These are phyloP conservation scores for Xylaria digitata DNA, from an alignment of 2,329 filamentous ascomycete genomes.

Conservation along the genomic window DNA sequence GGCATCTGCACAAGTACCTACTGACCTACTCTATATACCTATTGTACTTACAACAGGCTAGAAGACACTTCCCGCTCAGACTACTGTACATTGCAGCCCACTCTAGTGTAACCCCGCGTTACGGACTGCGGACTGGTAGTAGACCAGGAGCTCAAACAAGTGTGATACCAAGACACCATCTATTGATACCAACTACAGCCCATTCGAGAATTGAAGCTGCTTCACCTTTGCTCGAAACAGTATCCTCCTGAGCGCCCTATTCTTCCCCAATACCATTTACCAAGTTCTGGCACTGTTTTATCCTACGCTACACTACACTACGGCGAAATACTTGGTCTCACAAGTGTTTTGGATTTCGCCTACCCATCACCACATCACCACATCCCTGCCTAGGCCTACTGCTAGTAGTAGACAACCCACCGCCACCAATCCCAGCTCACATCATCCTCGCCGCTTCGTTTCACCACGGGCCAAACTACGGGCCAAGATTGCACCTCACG, in stretches of 20 bases:
- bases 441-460: constrained; percentile 1
- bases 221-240: constrained; percentile 13
- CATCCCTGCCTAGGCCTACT: constrained; percentile 14
- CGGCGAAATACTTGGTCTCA: constrained; percentile 1
- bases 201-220: neutral
- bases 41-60: no score
- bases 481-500: constrained; percentile 29
- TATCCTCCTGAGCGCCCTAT: neutral
- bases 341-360: constrained; percentile 13
- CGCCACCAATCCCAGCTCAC: neutral
- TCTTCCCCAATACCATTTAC: neutral
- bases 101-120: constrained; percentile 25
- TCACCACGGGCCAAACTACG: neutral
- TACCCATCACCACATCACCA: neutral
- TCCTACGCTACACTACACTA: neutral
- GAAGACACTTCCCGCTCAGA: neutral
- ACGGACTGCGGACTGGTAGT: neutral
- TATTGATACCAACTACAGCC: no score
- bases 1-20: no score
- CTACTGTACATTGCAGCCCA: no score
- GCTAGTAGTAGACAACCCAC: neutral
- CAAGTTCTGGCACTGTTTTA: neutral
- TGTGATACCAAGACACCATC: constrained; percentile 43
- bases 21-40: no score
- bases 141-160: constrained; percentile 44